Base-by-base conservation (phyloP, 2,329 filamentous ascomycete genomes). In the Colletotrichum acutatum region DNA sequence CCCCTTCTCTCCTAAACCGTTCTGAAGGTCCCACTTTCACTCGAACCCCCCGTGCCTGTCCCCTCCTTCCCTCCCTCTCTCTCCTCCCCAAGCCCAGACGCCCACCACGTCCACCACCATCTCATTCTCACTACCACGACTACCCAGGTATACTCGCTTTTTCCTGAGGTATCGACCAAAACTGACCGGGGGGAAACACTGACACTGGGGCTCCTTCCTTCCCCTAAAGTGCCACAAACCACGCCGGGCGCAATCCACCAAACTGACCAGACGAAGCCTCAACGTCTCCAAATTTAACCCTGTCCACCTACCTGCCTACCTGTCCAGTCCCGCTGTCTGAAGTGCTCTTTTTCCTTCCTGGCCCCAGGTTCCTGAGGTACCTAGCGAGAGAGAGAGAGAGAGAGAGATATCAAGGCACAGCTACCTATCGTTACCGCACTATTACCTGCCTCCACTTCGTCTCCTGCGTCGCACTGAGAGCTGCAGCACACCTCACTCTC, bases 1-100 rank as follows among this genome's bases (percentile, higher is more conserved):
- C 67, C 70, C 62, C 46, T 66, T 71, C 66, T 60, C 56, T 71
- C 71, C 71, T 73, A 66, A 71, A 71, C 54, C 46, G 60, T 70
- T 49, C 61, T 61, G 46, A 69, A 66, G 42, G 66, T 66, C 60
- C 71, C 71, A 57, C 61, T 57, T 61, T 57, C 54, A 46, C 34
- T 57, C 46, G 32, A 24, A 34, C 57, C 49, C 59, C 66, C 32
- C 67, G 30, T 64, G 37, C 37, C 37, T 42, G 37, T 7, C 37
- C 37, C 14, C 14, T 14, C 37, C 37, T 63, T 30, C 58, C 53
- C 63, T 62, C 66, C 30, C 54, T 71, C 54, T 54, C 30, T 37
- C 52, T 34, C 32, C 11, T 34, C 32, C 32, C 32, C 32, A 34
- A 34, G 32, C 46, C 49, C 49, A 32, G 42, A 49, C 19, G 19